phyloP scores from a whole-genome alignment of 441 rosid genomes.

The Croton setiger region DNA sequence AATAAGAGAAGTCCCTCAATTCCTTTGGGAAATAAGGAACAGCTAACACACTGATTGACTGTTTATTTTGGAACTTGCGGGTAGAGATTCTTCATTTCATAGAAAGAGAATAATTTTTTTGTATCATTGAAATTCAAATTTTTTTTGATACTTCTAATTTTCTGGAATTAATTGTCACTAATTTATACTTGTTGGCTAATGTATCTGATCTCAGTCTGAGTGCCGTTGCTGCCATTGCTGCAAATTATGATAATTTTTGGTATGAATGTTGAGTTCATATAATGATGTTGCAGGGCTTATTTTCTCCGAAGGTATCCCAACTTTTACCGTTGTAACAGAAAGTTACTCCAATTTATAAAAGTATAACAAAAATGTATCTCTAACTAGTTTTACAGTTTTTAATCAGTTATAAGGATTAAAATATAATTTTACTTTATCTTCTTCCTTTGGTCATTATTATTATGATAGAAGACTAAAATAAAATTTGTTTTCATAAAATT shows the following conservation, averaged over 20 bases:
- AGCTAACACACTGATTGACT: conserved; percentile 26
- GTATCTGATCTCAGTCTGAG: not conserved
- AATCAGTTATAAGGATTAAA: too few species aligned
- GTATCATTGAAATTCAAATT: not conserved
- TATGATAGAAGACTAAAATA: too few species aligned
- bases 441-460: too few species aligned
- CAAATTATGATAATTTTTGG: not conserved
- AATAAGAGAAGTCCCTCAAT: conserved; percentile 39
- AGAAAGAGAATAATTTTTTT: not conserved
- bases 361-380: too few species aligned
- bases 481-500: too few species aligned
- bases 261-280: not conserved
- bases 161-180: not conserved
- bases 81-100: conserved; percentile 18
- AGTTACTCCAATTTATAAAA: too few species aligned
- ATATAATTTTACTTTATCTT: too few species aligned
- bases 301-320: too few species aligned
- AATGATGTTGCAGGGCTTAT: not conserved
- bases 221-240: too few species aligned
- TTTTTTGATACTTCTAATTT: not conserved
- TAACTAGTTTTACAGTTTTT: too few species aligned
- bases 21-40: conserved; percentile 44
- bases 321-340: too few species aligned
- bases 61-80: conserved; percentile 11
- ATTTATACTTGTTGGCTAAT: not conserved